Evolutionary conservation across 2,329 filamentous ascomycete genomes (phyloP), one percentile per base, ranked within the genome.

Genomic region (Penicillium hordei): DNA sequence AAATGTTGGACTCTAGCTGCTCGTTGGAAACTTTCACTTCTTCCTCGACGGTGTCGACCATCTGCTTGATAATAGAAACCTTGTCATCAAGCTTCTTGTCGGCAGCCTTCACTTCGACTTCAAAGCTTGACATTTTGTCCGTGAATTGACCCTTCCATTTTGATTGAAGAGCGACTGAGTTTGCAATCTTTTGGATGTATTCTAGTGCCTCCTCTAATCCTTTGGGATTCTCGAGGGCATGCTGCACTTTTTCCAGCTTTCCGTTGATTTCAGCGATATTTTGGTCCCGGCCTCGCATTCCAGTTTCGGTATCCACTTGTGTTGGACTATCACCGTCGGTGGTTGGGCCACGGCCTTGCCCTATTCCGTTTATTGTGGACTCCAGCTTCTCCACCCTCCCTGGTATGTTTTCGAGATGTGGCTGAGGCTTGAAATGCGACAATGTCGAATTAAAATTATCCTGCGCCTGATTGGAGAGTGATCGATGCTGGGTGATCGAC

Each of bases 381-480:
- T 70, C 59, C 21, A 72, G 40, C n/a, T 60, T 58, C 3, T 49
- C 42, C 8, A 65, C 29, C 29, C 31, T 62, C n/a, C 64, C 62
- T 25, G n/a, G 34, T 8, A 43, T 45, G 5, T 34, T 21, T 38
- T 59, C 25, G 48, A 45, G 17, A 13, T 27, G 27, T 15, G 42
- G 23, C 7, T 53, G 25, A n/a, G 27, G 10, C 34, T 48, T 40
- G 15, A 17, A 27, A 9, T 46, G 42, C 15, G 29, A 53, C 17
- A 48, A 27, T 15, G 17, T 31, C 17, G n/a, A 23, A 43, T n/a
- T 29, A 5, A 53, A 42, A 23, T 17, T 12, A 29, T 31, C 21
- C 13, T 57, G 33, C 8, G 55, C 49, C 17, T 36, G 27, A 15
- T 25, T 38, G 6, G 36, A 48, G 9, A 48, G 13, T 17, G n/a